Percentiles rank a stretch among this genome's conserved stretches.
Evolutionary conservation across 108 stramenopile genomes (phyloP).

Genomic region (Mayamaea pseudoterrestris): DNA sequence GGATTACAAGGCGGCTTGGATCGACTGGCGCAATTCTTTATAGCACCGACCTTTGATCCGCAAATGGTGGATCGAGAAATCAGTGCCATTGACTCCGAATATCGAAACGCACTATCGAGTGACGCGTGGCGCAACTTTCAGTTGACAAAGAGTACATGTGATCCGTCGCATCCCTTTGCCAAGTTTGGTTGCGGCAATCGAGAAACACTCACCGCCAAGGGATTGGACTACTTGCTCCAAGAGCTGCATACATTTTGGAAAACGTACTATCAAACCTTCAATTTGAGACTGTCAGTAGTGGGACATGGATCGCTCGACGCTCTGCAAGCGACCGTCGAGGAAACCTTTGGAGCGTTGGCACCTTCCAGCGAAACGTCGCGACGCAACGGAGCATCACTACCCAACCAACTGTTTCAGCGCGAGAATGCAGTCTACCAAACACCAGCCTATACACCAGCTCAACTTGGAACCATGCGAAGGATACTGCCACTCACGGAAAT

Average conservation of each 20-base stretch:
- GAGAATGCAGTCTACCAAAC: slow-evolving; percentile 55
- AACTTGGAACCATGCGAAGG: slow-evolving; percentile 58
- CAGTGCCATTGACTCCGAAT: slow-evolving; percentile 92
- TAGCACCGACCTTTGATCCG: slow-evolving; percentile 82
- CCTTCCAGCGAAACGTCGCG: slow-evolving; percentile 31
- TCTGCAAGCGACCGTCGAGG: slow-evolving; percentile 55
- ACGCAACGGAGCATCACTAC: slow-evolving; percentile 24
- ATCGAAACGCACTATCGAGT: slow-evolving; percentile 82
- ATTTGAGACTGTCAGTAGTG: slow-evolving; percentile 81
- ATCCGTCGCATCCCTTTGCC: slow-evolving; percentile 60
- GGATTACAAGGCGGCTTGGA: slow-evolving; percentile 82
- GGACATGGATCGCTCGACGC: slow-evolving; percentile 77
- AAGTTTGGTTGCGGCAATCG: slow-evolving; percentile 95
- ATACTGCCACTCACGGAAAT: slow-evolving; percentile 81
- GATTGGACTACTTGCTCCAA: slow-evolving; percentile 37
- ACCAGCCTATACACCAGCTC: slow-evolving; percentile 57
- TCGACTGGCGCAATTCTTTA: slow-evolving; percentile 92
- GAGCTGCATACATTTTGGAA: slow-evolving; percentile 58
- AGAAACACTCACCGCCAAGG: slow-evolving; percentile 60
- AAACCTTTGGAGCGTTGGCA: slow-evolving; percentile 50
- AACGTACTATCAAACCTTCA: slow-evolving; percentile 75
- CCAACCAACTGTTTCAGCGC: slow-evolving; percentile 38
- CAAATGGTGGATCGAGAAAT: slow-evolving; percentile 86
- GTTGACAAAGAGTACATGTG: slow-evolving; percentile 52
- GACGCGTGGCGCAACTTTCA: slow-evolving; percentile 90